phyloP scores from a whole-genome alignment of 768 basidiomycete genomes.

The Rhodocollybia butyracea region DNA sequence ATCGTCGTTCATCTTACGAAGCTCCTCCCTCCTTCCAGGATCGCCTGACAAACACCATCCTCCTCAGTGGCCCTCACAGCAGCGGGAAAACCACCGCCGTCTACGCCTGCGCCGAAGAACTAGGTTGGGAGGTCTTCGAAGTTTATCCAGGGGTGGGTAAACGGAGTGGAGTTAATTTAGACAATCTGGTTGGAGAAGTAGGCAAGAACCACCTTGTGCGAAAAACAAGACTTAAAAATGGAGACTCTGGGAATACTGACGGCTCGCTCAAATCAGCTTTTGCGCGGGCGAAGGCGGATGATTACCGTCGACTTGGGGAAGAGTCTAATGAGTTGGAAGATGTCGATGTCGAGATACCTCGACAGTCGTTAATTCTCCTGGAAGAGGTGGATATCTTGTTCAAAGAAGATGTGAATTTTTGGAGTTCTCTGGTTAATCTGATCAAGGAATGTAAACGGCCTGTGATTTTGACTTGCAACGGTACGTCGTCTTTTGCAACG shows the following conservation, averaged over 20 bases:
- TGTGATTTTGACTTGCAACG: slow-evolving; percentile 93
- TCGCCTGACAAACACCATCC: slow-evolving; percentile 78
- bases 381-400: slow-evolving; percentile 96
- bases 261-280: slow-evolving; percentile 2
- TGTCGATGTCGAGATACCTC: slow-evolving; percentile 27
- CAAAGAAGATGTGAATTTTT: slow-evolving; percentile 82
- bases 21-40: slow-evolving; percentile 27
- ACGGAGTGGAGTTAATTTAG: slow-evolving; percentile 75
- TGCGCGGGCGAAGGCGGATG: background rate
- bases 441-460: slow-evolving; percentile 85
- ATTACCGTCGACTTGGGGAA: background rate
- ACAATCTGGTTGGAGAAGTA: slow-evolving; percentile 84
- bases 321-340: background rate
- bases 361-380: slow-evolving; percentile 86
- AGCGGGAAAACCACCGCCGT: slow-evolving; percentile 90
- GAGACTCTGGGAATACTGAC: slow-evolving; percentile 1
- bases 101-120: slow-evolving; percentile 90
- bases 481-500: slow-evolving; percentile 48
- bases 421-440: slow-evolving; percentile 76
- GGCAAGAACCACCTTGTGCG: slow-evolving; percentile 88
- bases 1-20: background rate
- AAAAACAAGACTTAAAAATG: slow-evolving; percentile 20
- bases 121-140: slow-evolving; percentile 96
- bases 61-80: slow-evolving; percentile 80
- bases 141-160: slow-evolving; percentile 95